Percentiles rank a stretch among this genome's conserved stretches.
Evolutionary conservation across 2,329 filamentous ascomycete genomes (phyloP).

Genomic region (Grosmannia penicillata): DNA sequence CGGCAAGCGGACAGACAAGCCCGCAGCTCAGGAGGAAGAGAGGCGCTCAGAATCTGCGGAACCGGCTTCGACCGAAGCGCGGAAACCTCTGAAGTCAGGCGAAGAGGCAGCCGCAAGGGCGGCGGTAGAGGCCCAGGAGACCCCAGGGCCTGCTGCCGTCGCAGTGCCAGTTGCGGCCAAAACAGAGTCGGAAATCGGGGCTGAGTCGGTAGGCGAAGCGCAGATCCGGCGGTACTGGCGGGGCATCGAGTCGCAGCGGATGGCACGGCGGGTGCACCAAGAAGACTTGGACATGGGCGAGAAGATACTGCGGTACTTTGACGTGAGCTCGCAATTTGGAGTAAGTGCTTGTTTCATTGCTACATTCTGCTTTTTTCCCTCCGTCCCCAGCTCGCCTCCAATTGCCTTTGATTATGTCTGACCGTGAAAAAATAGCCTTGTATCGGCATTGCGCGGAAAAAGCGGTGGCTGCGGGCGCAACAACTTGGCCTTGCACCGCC

Average conservation of each 20-base stretch:
- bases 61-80: slow-evolving; percentile 5
- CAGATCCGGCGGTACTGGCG: slow-evolving; percentile 70
- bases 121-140: not conserved
- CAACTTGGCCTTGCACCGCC: slow-evolving; percentile 74
- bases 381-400: too few relatives aligned
- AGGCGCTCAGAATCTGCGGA: not conserved
- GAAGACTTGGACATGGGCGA: slow-evolving; percentile 55
- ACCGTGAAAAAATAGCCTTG: slow-evolving; percentile 48
- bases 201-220: slow-evolving; percentile 48
- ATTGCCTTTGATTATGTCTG: not conserved
- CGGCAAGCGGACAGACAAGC: not conserved
- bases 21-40: not conserved
- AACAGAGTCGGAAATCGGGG: slow-evolving; percentile 38
- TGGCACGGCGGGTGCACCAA: slow-evolving; percentile 64
- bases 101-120: slow-evolving; percentile 11
- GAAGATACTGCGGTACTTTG: slow-evolving; percentile 83
- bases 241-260: slow-evolving; percentile 51
- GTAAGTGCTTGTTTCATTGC: slow-evolving; percentile 41
- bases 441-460: slow-evolving; percentile 66
- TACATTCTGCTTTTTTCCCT: too few relatives aligned
- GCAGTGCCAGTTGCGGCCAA: slow-evolving; percentile 18
- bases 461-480: slow-evolving; percentile 79
- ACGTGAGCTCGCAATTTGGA: slow-evolving; percentile 81
- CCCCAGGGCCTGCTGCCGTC: slow-evolving; percentile 9
- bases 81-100: slow-evolving; percentile 13